phyloP scores from a whole-genome alignment of 2,329 filamentous ascomycete genomes.

The Pestalotiopsis sp. region DNA sequence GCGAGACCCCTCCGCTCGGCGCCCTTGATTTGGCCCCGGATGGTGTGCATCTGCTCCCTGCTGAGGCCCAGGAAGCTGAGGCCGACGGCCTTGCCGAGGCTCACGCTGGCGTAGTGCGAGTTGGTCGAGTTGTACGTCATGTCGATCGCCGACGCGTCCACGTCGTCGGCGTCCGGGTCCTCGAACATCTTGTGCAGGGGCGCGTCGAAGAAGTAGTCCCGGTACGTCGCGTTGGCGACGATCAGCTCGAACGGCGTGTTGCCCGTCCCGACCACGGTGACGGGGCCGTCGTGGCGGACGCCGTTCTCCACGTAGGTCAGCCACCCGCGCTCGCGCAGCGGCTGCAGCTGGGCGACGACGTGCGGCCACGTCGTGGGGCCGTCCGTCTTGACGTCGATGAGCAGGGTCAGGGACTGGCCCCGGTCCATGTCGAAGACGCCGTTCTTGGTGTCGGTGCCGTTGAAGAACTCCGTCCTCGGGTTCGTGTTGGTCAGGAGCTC shows the following conservation, averaged over 20 bases:
- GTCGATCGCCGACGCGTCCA: constrained; percentile 9
- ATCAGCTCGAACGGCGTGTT: constrained; percentile 62
- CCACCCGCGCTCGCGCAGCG: constrained; percentile 62
- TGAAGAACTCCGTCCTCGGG: constrained; percentile 47
- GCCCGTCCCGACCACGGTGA: constrained; percentile 73
- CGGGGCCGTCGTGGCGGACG: constrained; percentile 52
- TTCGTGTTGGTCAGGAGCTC: constrained; percentile 59
- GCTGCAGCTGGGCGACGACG: constrained; percentile 57
- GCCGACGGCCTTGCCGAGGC: constrained; percentile 53
- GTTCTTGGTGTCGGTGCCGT: constrained; percentile 37
- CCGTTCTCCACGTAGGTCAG: constrained; percentile 55
- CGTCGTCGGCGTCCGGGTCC: constrained; percentile 34
- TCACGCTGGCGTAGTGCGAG: constrained; percentile 62
- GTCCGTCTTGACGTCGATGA: constrained; percentile 71
- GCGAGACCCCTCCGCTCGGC: constrained; percentile 54
- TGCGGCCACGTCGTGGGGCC: constrained; percentile 53
- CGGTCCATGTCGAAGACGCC: constrained; percentile 62
- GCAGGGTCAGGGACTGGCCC: constrained; percentile 58
- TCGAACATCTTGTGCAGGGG: constrained; percentile 49
- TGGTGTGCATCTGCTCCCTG: constrained; percentile 39
- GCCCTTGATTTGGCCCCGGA: constrained; percentile 45
- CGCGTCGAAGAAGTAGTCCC: constrained; percentile 70
- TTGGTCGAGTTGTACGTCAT: constrained; percentile 48
- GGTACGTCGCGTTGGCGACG: constrained; percentile 52
- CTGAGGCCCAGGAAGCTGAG: constrained; percentile 46